Conservation (phyloP, 2,329 filamentous ascomycete species). For the Hypoxylon sp. region DNA sequence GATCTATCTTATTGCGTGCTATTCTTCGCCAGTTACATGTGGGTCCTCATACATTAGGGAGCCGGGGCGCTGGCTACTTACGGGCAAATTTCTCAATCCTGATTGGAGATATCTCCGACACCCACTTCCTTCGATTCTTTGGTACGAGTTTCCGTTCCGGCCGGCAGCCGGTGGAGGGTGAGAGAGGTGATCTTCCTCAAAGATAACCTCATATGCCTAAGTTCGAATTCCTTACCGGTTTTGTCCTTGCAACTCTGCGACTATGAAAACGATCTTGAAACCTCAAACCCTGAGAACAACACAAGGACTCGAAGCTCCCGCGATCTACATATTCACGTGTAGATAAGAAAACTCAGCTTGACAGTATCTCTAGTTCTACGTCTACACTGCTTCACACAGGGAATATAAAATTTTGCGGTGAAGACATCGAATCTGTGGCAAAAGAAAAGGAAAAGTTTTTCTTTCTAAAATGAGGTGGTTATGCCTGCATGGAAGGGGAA, state of each 20-base stretch:
- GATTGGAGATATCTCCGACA: slow-evolving; percentile 18
- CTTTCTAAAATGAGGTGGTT: slow-evolving; percentile 23
- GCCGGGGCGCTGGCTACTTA: slow-evolving; percentile 1
- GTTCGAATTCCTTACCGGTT: background rate
- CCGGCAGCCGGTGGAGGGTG: background rate
- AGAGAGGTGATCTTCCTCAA: slow-evolving; percentile 5
- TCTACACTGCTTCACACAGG: background rate
- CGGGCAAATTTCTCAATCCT: slow-evolving; percentile 11
- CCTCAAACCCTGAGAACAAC: background rate
- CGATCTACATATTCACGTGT: slow-evolving; percentile 3
- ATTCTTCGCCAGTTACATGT: background rate
- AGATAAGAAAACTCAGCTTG: slow-evolving; percentile 2
- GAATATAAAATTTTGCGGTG: background rate
- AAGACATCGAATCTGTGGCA: slow-evolving; percentile 1
- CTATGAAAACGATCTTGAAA: slow-evolving; percentile 9
- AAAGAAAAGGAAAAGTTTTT: no score
- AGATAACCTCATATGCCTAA: slow-evolving; percentile 6
- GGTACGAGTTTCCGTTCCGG: slow-evolving; percentile 1
- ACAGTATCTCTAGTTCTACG: slow-evolving; percentile 6
- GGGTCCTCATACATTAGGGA: background rate
- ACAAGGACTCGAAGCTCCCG: background rate
- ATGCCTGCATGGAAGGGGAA: slow-evolving; percentile 39
- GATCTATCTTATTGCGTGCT: background rate
- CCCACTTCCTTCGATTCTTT: background rate
- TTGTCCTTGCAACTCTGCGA: slow-evolving; percentile 3